Evolutionary conservation across 129 eudicot species (phyloP), one percentile per base, ranked within the genome.

Genomic region (Rutidosis leptorrhynchoides): DNA sequence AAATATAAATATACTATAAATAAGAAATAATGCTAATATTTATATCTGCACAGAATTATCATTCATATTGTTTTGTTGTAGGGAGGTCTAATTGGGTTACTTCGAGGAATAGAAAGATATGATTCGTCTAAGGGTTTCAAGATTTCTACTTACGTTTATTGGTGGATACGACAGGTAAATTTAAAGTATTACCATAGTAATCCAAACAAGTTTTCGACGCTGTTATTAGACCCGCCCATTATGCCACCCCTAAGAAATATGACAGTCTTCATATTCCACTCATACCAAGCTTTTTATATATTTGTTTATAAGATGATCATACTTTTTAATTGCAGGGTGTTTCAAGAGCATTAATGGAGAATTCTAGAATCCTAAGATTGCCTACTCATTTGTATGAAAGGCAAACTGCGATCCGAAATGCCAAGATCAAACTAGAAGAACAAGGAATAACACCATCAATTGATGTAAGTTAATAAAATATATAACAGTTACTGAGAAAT

Each of bases 81-180:
- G 97, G 97, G 95, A 7, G 95, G 97, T 48, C 82, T 86, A 43
- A 80, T 90, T 69, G 97, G 97, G 75, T 74, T 90, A 66, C 88
- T 83, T 11, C 71, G 91, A 23, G 97, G 97, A 20, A 86, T 90
- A 30, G 90, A 90, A 84, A 90, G 78, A 70, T 90, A 81, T 73
- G 97, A 90, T 82, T 75, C 95, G 2, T 90, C 97, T 10, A 86
- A 84, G 80, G 97, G 97, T 54, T 90, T 74, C 58, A 90, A 82
- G 71, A 79, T 90, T 54, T 90, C 97, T 29, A 90, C 97, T 51
- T 90, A 90, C 65, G 91, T 90, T 30, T 90, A 90, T 73, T 90
- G 97, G 97, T 90, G 97, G 97, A 90, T 90, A 72, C 88, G 95
- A 22, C 97, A 90, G 86, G 96, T 89, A 61, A 79, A 83, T 12